Percentiles rank a stretch among this genome's conserved stretches.
Evolutionary conservation across 495 filamentous ascomycete genomes (phyloP).

Genomic region (Coniosporium apollinis): DNA sequence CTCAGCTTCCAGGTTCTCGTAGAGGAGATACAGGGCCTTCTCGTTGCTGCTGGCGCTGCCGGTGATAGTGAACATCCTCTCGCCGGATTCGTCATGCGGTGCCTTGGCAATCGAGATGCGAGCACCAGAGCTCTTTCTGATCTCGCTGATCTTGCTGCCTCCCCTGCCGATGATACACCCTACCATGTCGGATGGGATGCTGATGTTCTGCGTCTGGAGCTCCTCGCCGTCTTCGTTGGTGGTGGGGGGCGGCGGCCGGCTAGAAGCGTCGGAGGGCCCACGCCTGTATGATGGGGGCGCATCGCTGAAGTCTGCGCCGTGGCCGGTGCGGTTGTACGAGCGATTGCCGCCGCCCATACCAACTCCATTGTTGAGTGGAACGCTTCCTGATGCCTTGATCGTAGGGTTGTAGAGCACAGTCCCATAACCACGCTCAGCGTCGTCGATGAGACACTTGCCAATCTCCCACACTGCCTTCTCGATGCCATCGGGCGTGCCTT

Average conservation of each 20-base stretch:
- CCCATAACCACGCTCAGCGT: slow-evolving; percentile 89
- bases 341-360: slow-evolving; percentile 35
- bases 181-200: slow-evolving; percentile 98
- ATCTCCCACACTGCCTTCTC: slow-evolving; percentile 97
- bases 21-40: slow-evolving; percentile 85
- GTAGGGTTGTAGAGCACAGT: slow-evolving; percentile 95
- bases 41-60: slow-evolving; percentile 83
- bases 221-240: slow-evolving; percentile 93
- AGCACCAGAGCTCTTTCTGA: slow-evolving; percentile 86
- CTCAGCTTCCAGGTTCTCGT: slow-evolving; percentile 97
- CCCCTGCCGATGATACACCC: slow-evolving; percentile 94
- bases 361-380: slow-evolving; percentile 32
- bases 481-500: slow-evolving; percentile 83
- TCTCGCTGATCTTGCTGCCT: slow-evolving; percentile 94
- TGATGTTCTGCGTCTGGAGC: slow-evolving; percentile 97
- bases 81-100: slow-evolving; percentile 90
- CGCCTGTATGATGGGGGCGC: slow-evolving; percentile 50
- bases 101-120: slow-evolving; percentile 97
- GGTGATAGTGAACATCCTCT: slow-evolving; percentile 99
- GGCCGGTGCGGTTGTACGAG: slow-evolving; percentile 81
- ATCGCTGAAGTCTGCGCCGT: slow-evolving; percentile 95
- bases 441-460: slow-evolving; percentile 93
- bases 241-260: slow-evolving; percentile 54
- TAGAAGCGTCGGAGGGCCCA: slow-evolving; percentile 61
- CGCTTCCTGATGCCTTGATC: slow-evolving; percentile 51